A percentile compares a stretch with the other conserved stretches of the same genome.
Conservation (phyloP, 192 early-diverging fungal species). For the Podila minutissima region DNA sequence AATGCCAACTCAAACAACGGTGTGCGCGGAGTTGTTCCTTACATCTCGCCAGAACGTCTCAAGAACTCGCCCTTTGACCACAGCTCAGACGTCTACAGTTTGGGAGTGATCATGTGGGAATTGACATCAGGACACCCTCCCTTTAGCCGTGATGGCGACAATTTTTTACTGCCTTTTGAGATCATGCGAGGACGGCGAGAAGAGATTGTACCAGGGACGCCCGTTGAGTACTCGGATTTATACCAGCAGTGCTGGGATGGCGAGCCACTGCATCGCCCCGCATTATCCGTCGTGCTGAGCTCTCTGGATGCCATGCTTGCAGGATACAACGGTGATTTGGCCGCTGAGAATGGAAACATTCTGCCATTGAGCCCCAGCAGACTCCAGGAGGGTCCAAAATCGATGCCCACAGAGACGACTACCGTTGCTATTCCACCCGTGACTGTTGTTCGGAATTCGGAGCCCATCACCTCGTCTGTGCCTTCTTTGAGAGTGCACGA, state of each 20-base stretch:
- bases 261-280: conserved; percentile 44
- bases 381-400: conserved; percentile 6
- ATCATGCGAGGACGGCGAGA: conserved; percentile 44
- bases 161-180: conserved; percentile 34
- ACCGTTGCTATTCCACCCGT: background rate
- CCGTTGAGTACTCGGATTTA: conserved; percentile 46
- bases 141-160: conserved; percentile 36
- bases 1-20: conserved; percentile 39
- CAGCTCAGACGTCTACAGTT: conserved; percentile 52
- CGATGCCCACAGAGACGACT: conserved; percentile 12
- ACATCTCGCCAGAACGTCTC: conserved; percentile 52
- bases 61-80: conserved; percentile 32
- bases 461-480: background rate
- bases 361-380: background rate
- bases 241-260: conserved; percentile 56
- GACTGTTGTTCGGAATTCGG: background rate
- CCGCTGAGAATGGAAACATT: conserved; percentile 9
- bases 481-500: background rate
- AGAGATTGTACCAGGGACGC: conserved; percentile 45
- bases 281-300: conserved; percentile 8
- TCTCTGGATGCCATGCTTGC: conserved; percentile 16
- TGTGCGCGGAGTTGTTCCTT: conserved; percentile 47
- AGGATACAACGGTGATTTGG: background rate
- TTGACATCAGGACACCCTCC: conserved; percentile 45
- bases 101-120: conserved; percentile 59